These are phyloP conservation scores for Platismatia glauca DNA, from an alignment of 495 filamentous ascomycete genomes.

Conservation along the genomic window DNA sequence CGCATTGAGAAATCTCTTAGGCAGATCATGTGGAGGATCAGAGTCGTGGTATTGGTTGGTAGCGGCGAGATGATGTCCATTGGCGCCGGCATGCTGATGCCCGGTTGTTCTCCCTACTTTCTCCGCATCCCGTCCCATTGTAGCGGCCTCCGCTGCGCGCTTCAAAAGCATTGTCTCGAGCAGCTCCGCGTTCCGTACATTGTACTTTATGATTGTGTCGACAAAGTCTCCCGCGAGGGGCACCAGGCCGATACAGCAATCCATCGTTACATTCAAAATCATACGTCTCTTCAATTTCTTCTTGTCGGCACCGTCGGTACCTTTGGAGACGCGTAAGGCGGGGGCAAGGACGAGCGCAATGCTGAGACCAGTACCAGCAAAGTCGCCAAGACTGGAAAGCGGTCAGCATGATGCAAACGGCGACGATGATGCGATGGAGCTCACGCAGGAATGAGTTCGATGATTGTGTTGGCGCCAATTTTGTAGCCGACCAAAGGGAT, in stretches of 20 bases:
- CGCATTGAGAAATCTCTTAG: neutral
- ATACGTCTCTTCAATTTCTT: conserved; percentile 49
- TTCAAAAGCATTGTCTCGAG: conserved; percentile 63
- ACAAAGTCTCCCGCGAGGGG: conserved; percentile 79
- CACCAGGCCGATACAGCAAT: conserved; percentile 73
- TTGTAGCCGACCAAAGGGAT: conserved; percentile 47
- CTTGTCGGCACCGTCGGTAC: conserved; percentile 64
- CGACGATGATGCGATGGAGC: conserved; percentile 21
- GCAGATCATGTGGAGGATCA: neutral
- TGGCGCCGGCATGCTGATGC: neutral
- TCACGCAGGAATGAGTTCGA: conserved; percentile 72
- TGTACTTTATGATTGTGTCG: conserved; percentile 60
- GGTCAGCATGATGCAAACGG: conserved; percentile 2
- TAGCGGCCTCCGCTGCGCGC: conserved; percentile 42
- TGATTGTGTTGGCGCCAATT: conserved; percentile 75
- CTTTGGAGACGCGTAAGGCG: conserved; percentile 55
- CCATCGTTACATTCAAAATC: conserved; percentile 66
- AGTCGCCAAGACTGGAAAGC: conserved; percentile 60
- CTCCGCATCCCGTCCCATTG: conserved; percentile 28
- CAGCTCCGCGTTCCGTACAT: conserved; percentile 66
- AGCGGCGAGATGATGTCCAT: neutral
- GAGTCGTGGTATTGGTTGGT: neutral
- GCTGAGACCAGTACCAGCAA: conserved; percentile 52
- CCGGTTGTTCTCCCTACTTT: conserved; percentile 4
- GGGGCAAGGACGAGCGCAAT: conserved; percentile 60